A percentile compares a stretch with the other conserved stretches of the same genome.
These are phyloP conservation scores for Sporothrix pseudoabietina DNA, from an alignment of 2,329 filamentous ascomycete genomes.

Conservation along the genomic window DNA sequence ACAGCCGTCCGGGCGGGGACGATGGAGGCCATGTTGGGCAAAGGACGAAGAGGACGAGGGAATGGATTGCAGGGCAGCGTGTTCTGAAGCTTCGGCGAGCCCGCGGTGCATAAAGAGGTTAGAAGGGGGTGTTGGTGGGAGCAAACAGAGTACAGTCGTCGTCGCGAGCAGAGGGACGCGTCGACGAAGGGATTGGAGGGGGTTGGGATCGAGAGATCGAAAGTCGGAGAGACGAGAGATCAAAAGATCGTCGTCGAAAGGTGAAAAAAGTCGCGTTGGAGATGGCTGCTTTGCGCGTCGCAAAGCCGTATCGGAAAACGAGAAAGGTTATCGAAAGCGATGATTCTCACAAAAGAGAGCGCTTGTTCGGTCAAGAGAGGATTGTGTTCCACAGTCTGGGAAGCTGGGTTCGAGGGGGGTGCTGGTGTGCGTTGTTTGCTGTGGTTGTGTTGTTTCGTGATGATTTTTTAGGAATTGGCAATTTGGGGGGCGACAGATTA, in stretches of 20 bases:
- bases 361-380: neutral
- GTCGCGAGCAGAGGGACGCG: constrained; percentile 29
- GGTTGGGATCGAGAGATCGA: neutral
- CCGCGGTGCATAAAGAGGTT: constrained; percentile 66
- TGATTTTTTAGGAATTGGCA: neutral
- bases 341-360: neutral
- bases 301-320: neutral
- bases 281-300: constrained; percentile 1
- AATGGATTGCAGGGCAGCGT: constrained; percentile 45
- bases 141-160: constrained; percentile 22
- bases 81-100: constrained; percentile 52
- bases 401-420: neutral
- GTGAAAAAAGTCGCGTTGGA: neutral
- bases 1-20: constrained; percentile 46
- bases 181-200: constrained; percentile 24
- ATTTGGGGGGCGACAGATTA: neutral
- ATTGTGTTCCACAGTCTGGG: constrained; percentile 16
- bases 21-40: constrained; percentile 61
- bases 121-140: constrained; percentile 8
- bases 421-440: neutral
- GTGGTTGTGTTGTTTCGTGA: constrained; percentile 12
- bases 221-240: neutral
- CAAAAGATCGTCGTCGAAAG: neutral
- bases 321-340: neutral
- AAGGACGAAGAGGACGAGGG: constrained; percentile 38